These are phyloP conservation scores for Irpex lacteus DNA, from an alignment of 1,284 basidiomycete genomes.

Conservation along the genomic window DNA sequence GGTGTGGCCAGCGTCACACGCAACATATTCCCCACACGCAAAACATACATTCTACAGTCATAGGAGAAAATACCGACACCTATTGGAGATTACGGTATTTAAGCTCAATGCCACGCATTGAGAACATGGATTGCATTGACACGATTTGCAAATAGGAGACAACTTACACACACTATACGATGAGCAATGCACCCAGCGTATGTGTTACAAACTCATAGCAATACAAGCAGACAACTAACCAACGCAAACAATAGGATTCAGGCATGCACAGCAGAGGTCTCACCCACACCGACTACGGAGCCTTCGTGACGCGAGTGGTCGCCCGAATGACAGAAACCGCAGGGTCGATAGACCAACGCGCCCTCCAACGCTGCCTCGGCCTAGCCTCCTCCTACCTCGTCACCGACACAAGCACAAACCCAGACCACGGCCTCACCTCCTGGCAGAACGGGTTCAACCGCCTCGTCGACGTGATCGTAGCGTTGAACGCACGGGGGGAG, in stretches of 20 bases:
- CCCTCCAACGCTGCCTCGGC: constrained; percentile 59
- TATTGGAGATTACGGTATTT: not conserved
- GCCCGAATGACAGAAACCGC: constrained; percentile 46
- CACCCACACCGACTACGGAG: constrained; percentile 53
- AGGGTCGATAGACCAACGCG: constrained; percentile 55
- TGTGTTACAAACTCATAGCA: not conserved
- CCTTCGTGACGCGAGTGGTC: constrained; percentile 55
- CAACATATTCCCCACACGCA: not conserved
- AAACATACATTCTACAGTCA: not conserved
- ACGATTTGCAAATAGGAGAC: not conserved
- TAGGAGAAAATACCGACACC: not conserved
- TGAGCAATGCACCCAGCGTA: not conserved
- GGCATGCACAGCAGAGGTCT: constrained; percentile 1
- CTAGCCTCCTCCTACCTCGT: constrained; percentile 74
- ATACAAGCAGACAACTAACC: no score
- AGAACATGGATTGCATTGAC: not conserved
- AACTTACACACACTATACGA: not conserved
- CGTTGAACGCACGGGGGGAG: constrained; percentile 59
- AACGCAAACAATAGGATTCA: not conserved
- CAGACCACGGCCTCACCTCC: constrained; percentile 48
- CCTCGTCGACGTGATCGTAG: constrained; percentile 67
- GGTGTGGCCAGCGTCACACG: not conserved
- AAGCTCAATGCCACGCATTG: not conserved
- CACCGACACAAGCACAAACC: constrained; percentile 66
- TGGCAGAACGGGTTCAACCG: constrained; percentile 68